phyloP scores from a whole-genome alignment of 305 asterid species.

The Fraxinus sp. region DNA sequence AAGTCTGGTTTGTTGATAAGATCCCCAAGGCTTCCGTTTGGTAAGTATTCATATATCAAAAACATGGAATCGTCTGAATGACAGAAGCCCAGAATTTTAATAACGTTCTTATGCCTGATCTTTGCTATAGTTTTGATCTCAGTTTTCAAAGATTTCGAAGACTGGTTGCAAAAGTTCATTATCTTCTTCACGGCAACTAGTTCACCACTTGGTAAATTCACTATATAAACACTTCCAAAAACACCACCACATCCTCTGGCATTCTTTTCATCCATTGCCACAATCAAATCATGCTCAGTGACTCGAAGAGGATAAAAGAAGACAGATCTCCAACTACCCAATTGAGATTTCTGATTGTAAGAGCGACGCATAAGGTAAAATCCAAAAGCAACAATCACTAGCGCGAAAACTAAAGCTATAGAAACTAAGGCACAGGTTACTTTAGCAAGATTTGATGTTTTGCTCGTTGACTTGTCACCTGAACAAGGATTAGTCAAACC shows the following conservation, averaged over 20 bases:
- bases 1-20: conserved; percentile 43
- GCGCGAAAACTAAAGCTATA: conserved; percentile 42
- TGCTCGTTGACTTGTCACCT: conserved; percentile 29
- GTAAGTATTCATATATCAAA: conserved; percentile 67
- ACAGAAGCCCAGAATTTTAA: conserved; percentile 76
- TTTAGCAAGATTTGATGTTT: conserved; percentile 40
- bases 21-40: conserved; percentile 76
- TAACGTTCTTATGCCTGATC: conserved; percentile 68
- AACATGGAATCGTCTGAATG: conserved; percentile 55
- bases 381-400: conserved; percentile 45
- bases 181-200: conserved; percentile 65
- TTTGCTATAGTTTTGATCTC: conserved; percentile 77
- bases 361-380: conserved; percentile 38
- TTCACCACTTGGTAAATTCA: conserved; percentile 73
- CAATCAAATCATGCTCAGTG: conserved; percentile 58
- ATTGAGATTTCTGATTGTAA: conserved; percentile 32
- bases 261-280: conserved; percentile 65
- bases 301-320: conserved; percentile 83
- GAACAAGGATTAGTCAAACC: conserved; percentile 59
- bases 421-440: conserved; percentile 45
- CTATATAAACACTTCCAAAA: conserved; percentile 63
- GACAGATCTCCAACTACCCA: conserved; percentile 55
- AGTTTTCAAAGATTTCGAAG: conserved; percentile 54
- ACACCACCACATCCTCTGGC: conserved; percentile 49
- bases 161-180: conserved; percentile 40